phyloP scores from a whole-genome alignment of 306 rosid species.

The Begonia loranthoides region DNA sequence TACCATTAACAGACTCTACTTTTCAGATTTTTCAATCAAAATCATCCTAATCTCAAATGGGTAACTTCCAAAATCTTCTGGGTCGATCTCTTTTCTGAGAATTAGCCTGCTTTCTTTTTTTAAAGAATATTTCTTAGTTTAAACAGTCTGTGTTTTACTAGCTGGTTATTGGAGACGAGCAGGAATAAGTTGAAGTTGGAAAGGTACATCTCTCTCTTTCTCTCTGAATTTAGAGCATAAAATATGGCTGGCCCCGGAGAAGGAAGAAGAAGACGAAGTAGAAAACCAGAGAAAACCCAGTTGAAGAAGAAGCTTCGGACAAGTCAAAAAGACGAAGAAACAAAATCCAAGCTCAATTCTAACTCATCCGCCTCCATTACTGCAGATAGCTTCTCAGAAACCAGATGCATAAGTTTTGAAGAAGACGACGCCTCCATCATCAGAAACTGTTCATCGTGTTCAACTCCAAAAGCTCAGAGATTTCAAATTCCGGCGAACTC shows the following conservation, averaged over 20 bases:
- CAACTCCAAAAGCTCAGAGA: conserved; percentile 74
- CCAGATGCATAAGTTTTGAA: conserved; percentile 13
- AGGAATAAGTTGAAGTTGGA: background rate
- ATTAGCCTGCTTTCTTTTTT: background rate
- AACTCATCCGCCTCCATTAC: conserved; percentile 13
- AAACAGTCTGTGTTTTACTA: background rate
- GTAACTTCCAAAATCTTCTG: too few relatives aligned
- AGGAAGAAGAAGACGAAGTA: conserved; percentile 20
- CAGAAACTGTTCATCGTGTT: conserved; percentile 20
- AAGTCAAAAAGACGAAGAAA: conserved; percentile 18
- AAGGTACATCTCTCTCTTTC: background rate
- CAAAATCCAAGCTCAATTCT: conserved; percentile 3
- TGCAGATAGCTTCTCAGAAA: conserved; percentile 18
- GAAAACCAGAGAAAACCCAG: conserved; percentile 3
- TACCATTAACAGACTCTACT: too few relatives aligned
- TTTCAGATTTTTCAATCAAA: too few relatives aligned
- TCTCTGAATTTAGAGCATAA: conserved; percentile 1
- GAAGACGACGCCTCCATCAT: conserved; percentile 24
- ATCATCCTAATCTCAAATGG: too few relatives aligned
- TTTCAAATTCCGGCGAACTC: conserved; percentile 60
- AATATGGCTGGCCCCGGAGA: conserved; percentile 50
- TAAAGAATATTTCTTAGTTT: background rate
- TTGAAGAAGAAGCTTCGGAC: conserved; percentile 7
- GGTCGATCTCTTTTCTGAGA: background rate
- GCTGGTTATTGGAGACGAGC: background rate